A percentile compares a stretch with the other conserved stretches of the same genome.
These are phyloP conservation scores for Viridothelium virens DNA, from an alignment of 495 filamentous ascomycete species.

Conservation along the genomic window DNA sequence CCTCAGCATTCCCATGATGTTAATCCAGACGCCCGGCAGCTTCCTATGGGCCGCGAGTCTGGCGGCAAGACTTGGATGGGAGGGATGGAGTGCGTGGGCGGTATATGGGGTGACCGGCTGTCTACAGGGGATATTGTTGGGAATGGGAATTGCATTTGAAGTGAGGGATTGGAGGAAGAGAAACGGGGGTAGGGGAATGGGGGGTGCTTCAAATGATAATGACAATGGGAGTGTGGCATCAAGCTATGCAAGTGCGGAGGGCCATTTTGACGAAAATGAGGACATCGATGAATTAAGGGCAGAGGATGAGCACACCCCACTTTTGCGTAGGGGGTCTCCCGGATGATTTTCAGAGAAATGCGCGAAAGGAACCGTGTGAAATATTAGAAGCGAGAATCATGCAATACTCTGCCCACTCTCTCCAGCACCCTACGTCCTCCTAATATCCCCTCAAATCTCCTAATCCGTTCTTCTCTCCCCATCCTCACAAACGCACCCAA, in stretches of 20 bases:
- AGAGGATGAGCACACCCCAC: constrained; percentile 20
- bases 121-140: constrained; percentile 76
- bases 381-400: background rate
- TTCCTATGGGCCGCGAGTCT: constrained; percentile 84
- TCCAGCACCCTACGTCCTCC: constrained; percentile 17
- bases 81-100: constrained; percentile 93
- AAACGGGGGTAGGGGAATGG: constrained; percentile 11
- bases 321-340: constrained; percentile 14
- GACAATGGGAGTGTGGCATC: background rate
- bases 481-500: constrained; percentile 5
- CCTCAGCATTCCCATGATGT: constrained; percentile 96
- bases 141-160: constrained; percentile 75
- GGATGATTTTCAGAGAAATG: background rate
- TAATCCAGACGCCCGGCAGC: constrained; percentile 88
- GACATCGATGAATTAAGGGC: constrained; percentile 12
- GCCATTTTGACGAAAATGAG: constrained; percentile 6
- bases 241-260: background rate
- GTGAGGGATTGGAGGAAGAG: constrained; percentile 32
- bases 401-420: constrained; percentile 20
- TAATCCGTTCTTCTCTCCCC: background rate
- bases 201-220: constrained; percentile 11
- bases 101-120: constrained; percentile 76
- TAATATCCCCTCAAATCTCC: constrained; percentile 16
- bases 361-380: too few relatives aligned
- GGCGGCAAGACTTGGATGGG: constrained; percentile 65